Evolutionary conservation across 2,329 filamentous ascomycete genomes (phyloP).

Genomic region (Monilinia aucupariae): DNA sequence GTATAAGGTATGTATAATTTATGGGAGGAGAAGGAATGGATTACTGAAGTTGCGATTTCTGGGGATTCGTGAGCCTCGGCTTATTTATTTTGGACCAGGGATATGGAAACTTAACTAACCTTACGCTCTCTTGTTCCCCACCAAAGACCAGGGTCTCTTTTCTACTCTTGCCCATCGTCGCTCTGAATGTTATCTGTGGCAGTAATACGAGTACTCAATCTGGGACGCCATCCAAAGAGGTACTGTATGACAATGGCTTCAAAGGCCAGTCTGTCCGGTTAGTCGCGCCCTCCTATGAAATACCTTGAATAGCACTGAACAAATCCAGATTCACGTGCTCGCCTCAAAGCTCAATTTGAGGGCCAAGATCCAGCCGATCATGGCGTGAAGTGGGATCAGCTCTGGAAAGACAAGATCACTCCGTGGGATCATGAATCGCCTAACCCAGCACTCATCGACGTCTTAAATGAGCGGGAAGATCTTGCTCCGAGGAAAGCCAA

Average conservation of each 20-base stretch:
- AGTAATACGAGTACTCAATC: no score
- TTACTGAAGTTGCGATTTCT: background rate
- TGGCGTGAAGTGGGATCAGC: conserved; percentile 41
- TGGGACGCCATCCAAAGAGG: no score
- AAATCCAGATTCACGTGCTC: conserved; percentile 25
- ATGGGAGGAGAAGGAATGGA: no score
- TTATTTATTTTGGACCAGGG: background rate
- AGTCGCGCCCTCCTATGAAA: background rate
- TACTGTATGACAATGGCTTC: background rate
- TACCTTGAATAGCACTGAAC: background rate
- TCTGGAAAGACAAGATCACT: conserved; percentile 42
- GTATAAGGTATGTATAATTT: no score
- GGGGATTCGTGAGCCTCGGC: conserved; percentile 1
- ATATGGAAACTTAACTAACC: background rate
- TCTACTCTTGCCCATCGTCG: background rate
- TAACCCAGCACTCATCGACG: conserved; percentile 49
- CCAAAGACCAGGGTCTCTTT: background rate
- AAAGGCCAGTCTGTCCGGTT: background rate
- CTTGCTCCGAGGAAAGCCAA: conserved; percentile 30
- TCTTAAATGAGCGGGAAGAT: conserved; percentile 43
- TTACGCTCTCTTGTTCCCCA: background rate
- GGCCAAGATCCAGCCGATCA: conserved; percentile 21
- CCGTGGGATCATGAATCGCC: conserved; percentile 55
- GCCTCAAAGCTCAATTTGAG: conserved; percentile 30
- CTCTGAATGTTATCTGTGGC: no score